Conservation (phyloP, 768 basidiomycete genomes). For the Leccinum longicurvipes region DNA sequence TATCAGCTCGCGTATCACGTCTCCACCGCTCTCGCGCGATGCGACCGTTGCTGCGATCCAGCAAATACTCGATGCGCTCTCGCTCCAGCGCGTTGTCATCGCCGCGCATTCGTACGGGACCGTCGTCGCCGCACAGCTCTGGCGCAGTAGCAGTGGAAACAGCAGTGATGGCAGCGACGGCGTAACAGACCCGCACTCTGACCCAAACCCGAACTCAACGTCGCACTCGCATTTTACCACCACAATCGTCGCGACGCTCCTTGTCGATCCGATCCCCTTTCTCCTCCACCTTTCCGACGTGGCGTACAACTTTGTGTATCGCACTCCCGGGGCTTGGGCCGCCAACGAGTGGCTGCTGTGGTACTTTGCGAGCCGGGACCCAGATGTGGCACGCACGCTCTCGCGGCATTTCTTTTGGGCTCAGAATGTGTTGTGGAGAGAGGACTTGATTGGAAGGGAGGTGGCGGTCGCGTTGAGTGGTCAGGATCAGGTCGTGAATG, state of each 20-base stretch:
- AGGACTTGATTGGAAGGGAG: constrained; percentile 40
- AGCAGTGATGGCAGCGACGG: background rate
- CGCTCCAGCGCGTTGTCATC: constrained; percentile 40
- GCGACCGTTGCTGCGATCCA: constrained; percentile 43
- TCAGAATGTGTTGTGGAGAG: constrained; percentile 58
- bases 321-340: constrained; percentile 34
- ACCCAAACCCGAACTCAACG: background rate
- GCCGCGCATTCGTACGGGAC: constrained; percentile 64
- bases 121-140: constrained; percentile 50
- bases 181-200: background rate
- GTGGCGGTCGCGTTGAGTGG: constrained; percentile 38
- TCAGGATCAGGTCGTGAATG: constrained; percentile 42
- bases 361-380: constrained; percentile 64
- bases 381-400: constrained; percentile 58
- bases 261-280: constrained; percentile 66
- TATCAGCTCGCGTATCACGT: constrained; percentile 59
- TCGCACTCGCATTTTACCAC: constrained; percentile 15
- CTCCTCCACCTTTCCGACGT: constrained; percentile 60
- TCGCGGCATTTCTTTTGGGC: constrained; percentile 65
- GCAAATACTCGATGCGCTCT: constrained; percentile 43
- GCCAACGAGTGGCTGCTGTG: constrained; percentile 65
- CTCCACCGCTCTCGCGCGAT: constrained; percentile 41
- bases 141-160: constrained; percentile 32
- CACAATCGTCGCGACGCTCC: constrained; percentile 42
- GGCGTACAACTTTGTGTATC: constrained; percentile 66